Percentiles rank a stretch among this genome's conserved stretches.
Conservation (phyloP, 2,329 filamentous ascomycete genomes). For the Zymoseptoria ardabiliae region DNA sequence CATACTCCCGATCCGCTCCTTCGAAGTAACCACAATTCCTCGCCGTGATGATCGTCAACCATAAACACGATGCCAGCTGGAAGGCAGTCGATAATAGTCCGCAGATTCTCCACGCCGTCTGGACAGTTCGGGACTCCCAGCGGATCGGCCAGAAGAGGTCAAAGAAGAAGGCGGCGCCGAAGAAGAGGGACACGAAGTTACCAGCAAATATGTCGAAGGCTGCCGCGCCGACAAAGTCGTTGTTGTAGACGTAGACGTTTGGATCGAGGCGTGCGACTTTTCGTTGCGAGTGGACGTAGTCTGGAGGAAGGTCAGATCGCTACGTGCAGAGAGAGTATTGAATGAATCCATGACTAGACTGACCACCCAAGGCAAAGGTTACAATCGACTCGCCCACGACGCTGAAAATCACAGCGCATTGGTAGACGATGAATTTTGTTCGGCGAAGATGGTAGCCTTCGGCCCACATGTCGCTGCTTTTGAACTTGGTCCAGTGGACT, state of each 20-base stretch:
- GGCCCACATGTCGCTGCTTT: constrained; percentile 50
- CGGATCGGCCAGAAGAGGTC: constrained; percentile 55
- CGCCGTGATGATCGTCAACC: constrained; percentile 46
- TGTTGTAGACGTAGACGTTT: constrained; percentile 43
- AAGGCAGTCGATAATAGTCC: constrained; percentile 43
- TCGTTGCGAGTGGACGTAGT: constrained; percentile 49
- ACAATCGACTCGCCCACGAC: constrained; percentile 51
- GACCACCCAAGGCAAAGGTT: constrained; percentile 49
- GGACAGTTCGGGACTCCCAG: constrained; percentile 42
- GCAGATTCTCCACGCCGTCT: constrained; percentile 48
- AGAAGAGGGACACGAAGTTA: constrained; percentile 50
- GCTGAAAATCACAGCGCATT: constrained; percentile 51
- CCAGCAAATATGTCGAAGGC: constrained; percentile 55
- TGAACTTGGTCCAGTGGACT: constrained; percentile 54
- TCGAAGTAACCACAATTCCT: constrained; percentile 40
- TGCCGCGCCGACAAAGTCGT: constrained; percentile 49
- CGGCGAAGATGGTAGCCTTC: constrained; percentile 47
- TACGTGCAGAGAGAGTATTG: neutral
- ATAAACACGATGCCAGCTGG: constrained; percentile 42
- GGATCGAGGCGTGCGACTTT: constrained; percentile 36
- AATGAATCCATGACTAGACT: neutral
- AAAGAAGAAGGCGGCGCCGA: constrained; percentile 55
- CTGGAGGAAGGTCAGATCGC: constrained; percentile 23
- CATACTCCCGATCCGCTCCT: constrained; percentile 30
- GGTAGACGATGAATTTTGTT: constrained; percentile 54